phyloP scores from a whole-genome alignment of 2,329 filamentous ascomycete species.

The Beauveria sp. region DNA sequence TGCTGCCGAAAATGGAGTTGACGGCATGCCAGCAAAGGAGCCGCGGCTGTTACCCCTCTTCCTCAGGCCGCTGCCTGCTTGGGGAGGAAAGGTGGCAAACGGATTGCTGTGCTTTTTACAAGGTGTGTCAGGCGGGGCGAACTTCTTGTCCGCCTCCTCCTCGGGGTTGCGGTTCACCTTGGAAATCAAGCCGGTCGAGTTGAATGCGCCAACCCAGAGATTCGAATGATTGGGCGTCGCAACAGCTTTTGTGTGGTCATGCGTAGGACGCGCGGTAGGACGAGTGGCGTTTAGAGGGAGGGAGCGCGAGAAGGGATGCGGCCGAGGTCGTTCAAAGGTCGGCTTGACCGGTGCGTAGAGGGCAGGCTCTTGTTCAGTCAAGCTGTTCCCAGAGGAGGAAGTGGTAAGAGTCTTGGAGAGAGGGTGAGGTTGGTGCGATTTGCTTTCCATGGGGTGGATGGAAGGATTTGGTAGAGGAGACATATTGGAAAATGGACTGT shows the following conservation, averaged over 20 bases:
- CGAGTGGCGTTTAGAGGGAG: slow-evolving; percentile 32
- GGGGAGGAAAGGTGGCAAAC: slow-evolving; percentile 58
- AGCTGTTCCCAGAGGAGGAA: slow-evolving; percentile 74
- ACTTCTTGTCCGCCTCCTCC: slow-evolving; percentile 51
- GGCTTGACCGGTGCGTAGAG: slow-evolving; percentile 24
- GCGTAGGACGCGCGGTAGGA: slow-evolving; percentile 22
- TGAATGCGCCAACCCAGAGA: slow-evolving; percentile 76
- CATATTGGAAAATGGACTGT: slow-evolving; percentile 56
- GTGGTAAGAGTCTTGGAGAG: slow-evolving; percentile 81
- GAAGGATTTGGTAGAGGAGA: slow-evolving; percentile 46
- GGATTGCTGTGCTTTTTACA: slow-evolving; percentile 78
- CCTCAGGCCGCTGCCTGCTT: slow-evolving; percentile 54
- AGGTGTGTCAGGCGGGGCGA: slow-evolving; percentile 84
- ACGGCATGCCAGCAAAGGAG: slow-evolving; percentile 65
- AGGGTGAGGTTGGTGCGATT: slow-evolving; percentile 61
- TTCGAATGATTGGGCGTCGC: slow-evolving; percentile 39
- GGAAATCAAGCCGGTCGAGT: slow-evolving; percentile 89
- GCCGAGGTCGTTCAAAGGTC: slow-evolving; percentile 19
- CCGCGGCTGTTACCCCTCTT: slow-evolving; percentile 55
- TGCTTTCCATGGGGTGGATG: slow-evolving; percentile 39
- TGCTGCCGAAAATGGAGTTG: slow-evolving; percentile 69
- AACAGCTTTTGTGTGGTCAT: slow-evolving; percentile 24
- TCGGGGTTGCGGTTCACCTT: slow-evolving; percentile 86
- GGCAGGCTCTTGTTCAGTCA: slow-evolving; percentile 57
- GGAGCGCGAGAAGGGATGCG: slow-evolving; percentile 31